Conservation (phyloP, 2,329 filamentous ascomycete species). For the Onygenales sp. region DNA sequence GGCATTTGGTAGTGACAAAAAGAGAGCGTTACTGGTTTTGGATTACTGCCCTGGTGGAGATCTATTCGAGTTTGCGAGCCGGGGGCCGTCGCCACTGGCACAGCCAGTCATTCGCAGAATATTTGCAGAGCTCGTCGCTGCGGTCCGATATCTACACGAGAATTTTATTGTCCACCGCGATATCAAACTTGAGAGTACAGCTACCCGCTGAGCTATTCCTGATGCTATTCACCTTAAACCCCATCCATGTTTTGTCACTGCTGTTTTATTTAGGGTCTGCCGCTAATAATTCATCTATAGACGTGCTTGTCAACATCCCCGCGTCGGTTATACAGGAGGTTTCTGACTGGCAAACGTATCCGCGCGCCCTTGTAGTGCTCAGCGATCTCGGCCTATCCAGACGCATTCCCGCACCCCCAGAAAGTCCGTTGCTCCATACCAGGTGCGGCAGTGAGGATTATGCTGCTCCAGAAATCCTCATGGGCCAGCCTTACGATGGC, state of each 20-base stretch:
- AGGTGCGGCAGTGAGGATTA: conserved; percentile 96
- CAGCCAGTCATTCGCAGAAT: conserved; percentile 57
- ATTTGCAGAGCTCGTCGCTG: conserved; percentile 79
- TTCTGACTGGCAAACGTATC: conserved; percentile 64
- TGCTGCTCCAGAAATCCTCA: conserved; percentile 88
- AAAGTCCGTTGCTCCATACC: conserved; percentile 82
- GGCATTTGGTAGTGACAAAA: conserved; percentile 77
- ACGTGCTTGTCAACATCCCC: conserved; percentile 83
- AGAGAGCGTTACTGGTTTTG: conserved; percentile 73
- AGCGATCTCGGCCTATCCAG: conserved; percentile 87
- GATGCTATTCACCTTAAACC: conserved; percentile 2
- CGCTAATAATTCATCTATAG: conserved; percentile 36
- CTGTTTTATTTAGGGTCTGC: conserved; percentile 2
- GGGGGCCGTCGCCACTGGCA: conserved; percentile 54
- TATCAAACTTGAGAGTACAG: conserved; percentile 88
- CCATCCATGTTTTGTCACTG: background rate
- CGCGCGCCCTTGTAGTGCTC: conserved; percentile 74
- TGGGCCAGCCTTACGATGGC: conserved; percentile 91
- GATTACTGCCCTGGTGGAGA: conserved; percentile 92
- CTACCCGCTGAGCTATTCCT: background rate
- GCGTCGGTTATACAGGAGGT: conserved; percentile 56
- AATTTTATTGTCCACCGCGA: conserved; percentile 88
- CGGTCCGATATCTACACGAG: conserved; percentile 75
- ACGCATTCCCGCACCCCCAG: conserved; percentile 60
- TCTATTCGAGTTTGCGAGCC: conserved; percentile 81